Conservation (phyloP, 176 grass and related monocot species). For the Cymbopogon citratus region DNA sequence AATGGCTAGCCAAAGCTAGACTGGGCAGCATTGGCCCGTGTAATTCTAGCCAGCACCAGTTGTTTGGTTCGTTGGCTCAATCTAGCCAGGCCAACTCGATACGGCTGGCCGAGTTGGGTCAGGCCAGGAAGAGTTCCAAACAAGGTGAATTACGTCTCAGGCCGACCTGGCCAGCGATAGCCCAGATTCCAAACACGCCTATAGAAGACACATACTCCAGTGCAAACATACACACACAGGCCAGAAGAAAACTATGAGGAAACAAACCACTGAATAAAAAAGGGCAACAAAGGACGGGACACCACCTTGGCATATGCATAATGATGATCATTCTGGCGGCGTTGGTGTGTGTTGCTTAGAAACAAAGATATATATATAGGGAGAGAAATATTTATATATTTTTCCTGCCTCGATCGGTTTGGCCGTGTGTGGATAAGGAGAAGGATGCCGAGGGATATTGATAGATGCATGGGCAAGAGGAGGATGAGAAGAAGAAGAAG, state of each 20-base stretch:
- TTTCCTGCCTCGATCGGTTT: neutral
- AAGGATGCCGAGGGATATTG: neutral
- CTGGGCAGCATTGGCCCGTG: too few species aligned
- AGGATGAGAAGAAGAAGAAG: neutral
- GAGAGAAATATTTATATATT: neutral
- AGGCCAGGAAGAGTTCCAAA: too few species aligned
- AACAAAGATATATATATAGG: neutral
- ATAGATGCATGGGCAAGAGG: neutral
- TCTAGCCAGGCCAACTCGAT: too few species aligned
- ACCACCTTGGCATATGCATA: neutral
- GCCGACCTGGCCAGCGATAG: too few species aligned
- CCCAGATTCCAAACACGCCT: too few species aligned
- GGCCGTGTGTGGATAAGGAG: conserved; percentile 31
- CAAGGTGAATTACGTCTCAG: too few species aligned
- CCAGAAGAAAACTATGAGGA: neutral
- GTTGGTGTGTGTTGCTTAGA: neutral
- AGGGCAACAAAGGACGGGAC: neutral
- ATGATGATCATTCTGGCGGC: neutral
- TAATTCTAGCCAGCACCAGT: too few species aligned
- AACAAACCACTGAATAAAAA: neutral
- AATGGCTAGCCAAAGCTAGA: too few species aligned
- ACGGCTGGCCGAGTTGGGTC: too few species aligned
- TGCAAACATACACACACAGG: neutral
- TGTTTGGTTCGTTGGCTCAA: too few species aligned
- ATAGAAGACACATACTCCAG: neutral